Base-by-base conservation (phyloP, 2,329 filamentous ascomycete species). In the Botrytis squamosa region DNA sequence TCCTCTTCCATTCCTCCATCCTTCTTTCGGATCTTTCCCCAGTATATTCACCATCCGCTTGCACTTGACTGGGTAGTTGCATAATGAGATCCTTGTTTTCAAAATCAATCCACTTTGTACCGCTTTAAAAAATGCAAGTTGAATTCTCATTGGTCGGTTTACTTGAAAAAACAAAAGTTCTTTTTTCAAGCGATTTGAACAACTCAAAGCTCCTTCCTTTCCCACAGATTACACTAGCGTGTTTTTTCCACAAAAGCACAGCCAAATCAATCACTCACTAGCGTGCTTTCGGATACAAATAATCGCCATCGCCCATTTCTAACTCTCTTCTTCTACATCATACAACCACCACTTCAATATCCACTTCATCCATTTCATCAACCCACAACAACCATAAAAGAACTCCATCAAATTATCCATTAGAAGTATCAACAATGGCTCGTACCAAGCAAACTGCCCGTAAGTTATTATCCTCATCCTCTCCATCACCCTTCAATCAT, bases 361-460 rank as follows among this genome's bases (percentile, higher is more conserved):
- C 55, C 62, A 52, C 70, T 68, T 65, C 66, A 66, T 44, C 44
- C 29, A 66, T 49, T 63, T 57, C 75, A 77, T 76, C 78, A 74
- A 75, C 75, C 67, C 70, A 64, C 74, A 59, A 75, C 76, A 76
- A 73, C 73, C 71, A 74, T 75, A 73, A 22, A 42, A 66, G 49
- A 70, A 60, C 57, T n/a, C 25, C 67, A 71, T 70, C 44, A 68
- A 70, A 36, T 65, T n/a, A 63, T 70, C 55, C 29, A 42, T 70
- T 46, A n/a, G 33, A 64, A 71, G 74, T 75, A 76, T 79, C 73
- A 52, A 77, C 74, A 80, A 84, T 84, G 83, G 83, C 82, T 66
- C 78, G 83, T 77, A 84, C 83, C 74, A 84, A 84, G 74, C 74
- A 75, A 72, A 75, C 74, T 70, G 74, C 74, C 64, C 74, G 74